Evolutionary conservation across 805 yeast genomes (phyloP).

Genomic region (Wickerhamomyces silvicola): DNA sequence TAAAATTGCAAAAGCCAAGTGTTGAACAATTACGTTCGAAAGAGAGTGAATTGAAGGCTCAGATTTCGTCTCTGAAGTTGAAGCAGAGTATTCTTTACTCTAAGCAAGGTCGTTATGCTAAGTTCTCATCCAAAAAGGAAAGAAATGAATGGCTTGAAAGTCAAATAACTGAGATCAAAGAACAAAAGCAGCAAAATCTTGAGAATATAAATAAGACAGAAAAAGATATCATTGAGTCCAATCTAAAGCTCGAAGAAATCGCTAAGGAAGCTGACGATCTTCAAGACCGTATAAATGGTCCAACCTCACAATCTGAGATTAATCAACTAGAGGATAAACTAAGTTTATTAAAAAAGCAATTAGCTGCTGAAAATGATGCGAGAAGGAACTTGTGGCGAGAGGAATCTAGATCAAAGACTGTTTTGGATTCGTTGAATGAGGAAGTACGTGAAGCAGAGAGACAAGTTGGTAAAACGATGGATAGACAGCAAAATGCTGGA

Average conservation of each 20-base stretch:
- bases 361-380: slow-evolving; percentile 48
- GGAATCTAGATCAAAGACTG: slow-evolving; percentile 58
- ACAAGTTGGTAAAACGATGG: slow-evolving; percentile 66
- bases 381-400: slow-evolving; percentile 76
- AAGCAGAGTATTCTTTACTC: slow-evolving; percentile 56
- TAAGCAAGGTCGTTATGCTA: slow-evolving; percentile 64
- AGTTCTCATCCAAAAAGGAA: slow-evolving; percentile 48
- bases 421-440: slow-evolving; percentile 45
- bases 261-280: slow-evolving; percentile 27
- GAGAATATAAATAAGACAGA: slow-evolving; percentile 37
- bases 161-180: background rate
- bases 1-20: slow-evolving; percentile 34
- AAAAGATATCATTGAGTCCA: slow-evolving; percentile 15
- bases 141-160: slow-evolving; percentile 61
- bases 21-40: slow-evolving; percentile 30
- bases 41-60: slow-evolving; percentile 35
- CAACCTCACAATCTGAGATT: slow-evolving; percentile 26
- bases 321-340: slow-evolving; percentile 26
- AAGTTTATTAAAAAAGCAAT: slow-evolving; percentile 29
- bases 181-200: background rate
- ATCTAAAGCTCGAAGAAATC: slow-evolving; percentile 14
- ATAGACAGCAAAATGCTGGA: slow-evolving; percentile 62
- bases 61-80: slow-evolving; percentile 36
- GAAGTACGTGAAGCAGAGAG: slow-evolving; percentile 55
- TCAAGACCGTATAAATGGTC: slow-evolving; percentile 32